Conservation (phyloP, 2,329 filamentous ascomycete genomes). For the Penicillium nordicum region DNA sequence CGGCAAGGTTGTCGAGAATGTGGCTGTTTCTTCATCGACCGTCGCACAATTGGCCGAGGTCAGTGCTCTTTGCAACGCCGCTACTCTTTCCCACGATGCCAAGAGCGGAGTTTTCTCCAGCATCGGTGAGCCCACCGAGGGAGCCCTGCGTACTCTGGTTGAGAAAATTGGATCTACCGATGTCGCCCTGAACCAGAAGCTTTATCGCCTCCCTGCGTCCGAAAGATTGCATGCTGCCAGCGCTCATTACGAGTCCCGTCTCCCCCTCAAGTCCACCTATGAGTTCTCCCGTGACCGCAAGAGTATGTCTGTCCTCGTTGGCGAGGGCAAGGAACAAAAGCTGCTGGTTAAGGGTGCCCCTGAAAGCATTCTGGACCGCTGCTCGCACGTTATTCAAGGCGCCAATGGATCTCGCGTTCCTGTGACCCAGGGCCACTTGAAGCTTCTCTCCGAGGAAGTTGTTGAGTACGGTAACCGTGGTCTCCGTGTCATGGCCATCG, state of each 20-base stretch:
- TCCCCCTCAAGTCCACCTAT: constrained; percentile 76
- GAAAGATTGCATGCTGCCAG: constrained; percentile 77
- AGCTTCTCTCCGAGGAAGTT: constrained; percentile 73
- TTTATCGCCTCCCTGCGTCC: constrained; percentile 47
- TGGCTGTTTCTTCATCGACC: constrained; percentile 69
- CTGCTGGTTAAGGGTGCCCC: constrained; percentile 95
- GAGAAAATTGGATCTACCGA: constrained; percentile 92
- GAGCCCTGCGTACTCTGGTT: constrained; percentile 80
- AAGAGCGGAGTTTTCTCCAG: constrained; percentile 72
- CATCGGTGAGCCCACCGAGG: constrained; percentile 93
- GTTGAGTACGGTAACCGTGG: constrained; percentile 88
- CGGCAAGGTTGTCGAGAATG: constrained; percentile 65
- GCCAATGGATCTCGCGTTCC: constrained; percentile 72
- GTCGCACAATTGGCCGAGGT: constrained; percentile 72
- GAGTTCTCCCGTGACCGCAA: constrained; percentile 98
- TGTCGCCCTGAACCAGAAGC: constrained; percentile 53
- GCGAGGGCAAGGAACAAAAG: constrained; percentile 66
- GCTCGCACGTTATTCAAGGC: constrained; percentile 76
- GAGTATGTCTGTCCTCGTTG: constrained; percentile 96
- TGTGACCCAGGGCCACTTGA: constrained; percentile 65
- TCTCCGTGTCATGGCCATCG: constrained; percentile 90
- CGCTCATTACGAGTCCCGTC: constrained; percentile 74
- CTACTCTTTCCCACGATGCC: constrained; percentile 75
- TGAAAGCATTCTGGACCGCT: constrained; percentile 89
- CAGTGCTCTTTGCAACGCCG: constrained; percentile 80